Evolutionary conservation across 2,329 filamentous ascomycete genomes (phyloP).

Genomic region (Fusarium veterinarium): DNA sequence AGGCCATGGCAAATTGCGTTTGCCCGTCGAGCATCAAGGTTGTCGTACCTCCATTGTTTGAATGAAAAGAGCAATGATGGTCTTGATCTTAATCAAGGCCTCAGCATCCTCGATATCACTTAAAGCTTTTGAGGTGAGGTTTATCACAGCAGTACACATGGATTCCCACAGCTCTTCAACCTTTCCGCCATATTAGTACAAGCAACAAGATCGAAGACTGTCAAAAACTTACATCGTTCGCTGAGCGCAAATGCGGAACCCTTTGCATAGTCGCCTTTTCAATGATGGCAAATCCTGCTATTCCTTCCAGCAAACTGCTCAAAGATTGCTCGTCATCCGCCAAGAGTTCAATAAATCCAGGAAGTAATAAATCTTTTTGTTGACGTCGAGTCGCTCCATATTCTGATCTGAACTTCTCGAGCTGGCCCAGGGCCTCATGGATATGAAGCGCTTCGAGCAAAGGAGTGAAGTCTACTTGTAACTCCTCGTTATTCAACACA

Average conservation of each 20-base stretch:
- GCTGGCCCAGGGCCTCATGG: slow-evolving; percentile 92
- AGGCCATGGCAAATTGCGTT: slow-evolving; percentile 50
- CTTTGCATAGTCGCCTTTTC: slow-evolving; percentile 93
- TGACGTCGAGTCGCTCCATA: slow-evolving; percentile 91
- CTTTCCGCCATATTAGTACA: slow-evolving; percentile 55
- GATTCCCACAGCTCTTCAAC: slow-evolving; percentile 99
- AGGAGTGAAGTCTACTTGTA: slow-evolving; percentile 94
- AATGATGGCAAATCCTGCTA: slow-evolving; percentile 95
- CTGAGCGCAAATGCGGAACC: slow-evolving; percentile 82
- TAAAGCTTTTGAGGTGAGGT: slow-evolving; percentile 82
- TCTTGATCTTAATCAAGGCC: slow-evolving; percentile 92
- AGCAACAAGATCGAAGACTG: neutral
- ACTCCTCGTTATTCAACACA: slow-evolving; percentile 92
- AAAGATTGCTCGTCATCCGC: slow-evolving; percentile 87
- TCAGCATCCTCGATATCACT: slow-evolving; percentile 88
- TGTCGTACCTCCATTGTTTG: slow-evolving; percentile 93
- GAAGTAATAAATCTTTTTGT: slow-evolving; percentile 91
- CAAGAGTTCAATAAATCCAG: slow-evolving; percentile 77
- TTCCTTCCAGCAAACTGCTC: slow-evolving; percentile 92
- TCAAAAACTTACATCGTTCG: slow-evolving; percentile 75
- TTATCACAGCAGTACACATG: slow-evolving; percentile 90
- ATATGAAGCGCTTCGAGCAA: slow-evolving; percentile 97
- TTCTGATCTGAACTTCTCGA: slow-evolving; percentile 88
- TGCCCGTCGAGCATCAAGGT: slow-evolving; percentile 77
- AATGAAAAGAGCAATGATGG: slow-evolving; percentile 91